These are phyloP conservation scores for Solanum boliviense DNA, from an alignment of 257 asterid species.

Conservation along the genomic window DNA sequence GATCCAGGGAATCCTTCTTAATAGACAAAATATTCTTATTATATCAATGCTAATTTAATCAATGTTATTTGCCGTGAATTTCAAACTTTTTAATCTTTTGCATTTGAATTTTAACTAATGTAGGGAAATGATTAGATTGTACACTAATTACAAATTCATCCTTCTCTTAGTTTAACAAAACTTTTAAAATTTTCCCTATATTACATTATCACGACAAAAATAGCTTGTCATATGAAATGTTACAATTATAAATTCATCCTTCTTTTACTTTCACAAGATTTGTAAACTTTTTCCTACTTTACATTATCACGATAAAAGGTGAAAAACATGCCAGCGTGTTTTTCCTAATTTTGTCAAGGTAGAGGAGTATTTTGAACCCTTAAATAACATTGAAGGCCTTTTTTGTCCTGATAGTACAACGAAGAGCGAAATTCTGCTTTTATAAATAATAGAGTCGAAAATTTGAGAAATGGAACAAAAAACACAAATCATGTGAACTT, in stretches of 20 bases:
- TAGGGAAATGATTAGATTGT: neutral
- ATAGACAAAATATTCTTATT: neutral
- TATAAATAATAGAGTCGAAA: no score
- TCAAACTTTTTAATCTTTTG: neutral
- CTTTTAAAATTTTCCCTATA: neutral
- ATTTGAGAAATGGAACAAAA: neutral
- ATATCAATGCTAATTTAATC: neutral
- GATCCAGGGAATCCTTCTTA: neutral
- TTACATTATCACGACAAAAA: neutral
- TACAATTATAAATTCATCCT: no score
- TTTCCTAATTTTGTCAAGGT: neutral
- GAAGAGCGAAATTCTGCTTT: neutral
- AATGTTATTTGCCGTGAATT: neutral
- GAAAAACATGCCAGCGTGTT: accelerated
- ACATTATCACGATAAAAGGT: neutral
- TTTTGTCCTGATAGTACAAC: neutral
- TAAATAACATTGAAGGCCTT: accelerated
- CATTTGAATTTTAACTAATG: neutral
- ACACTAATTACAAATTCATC: neutral
- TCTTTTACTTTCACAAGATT: neutral
- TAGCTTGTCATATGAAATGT: neutral
- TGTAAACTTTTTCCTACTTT: accelerated
- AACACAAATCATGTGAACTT: neutral
- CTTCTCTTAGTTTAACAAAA: neutral
- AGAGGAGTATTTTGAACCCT: neutral